Evolutionary conservation across 768 basidiomycete genomes (phyloP).

Genomic region (Calocera cornea): DNA sequence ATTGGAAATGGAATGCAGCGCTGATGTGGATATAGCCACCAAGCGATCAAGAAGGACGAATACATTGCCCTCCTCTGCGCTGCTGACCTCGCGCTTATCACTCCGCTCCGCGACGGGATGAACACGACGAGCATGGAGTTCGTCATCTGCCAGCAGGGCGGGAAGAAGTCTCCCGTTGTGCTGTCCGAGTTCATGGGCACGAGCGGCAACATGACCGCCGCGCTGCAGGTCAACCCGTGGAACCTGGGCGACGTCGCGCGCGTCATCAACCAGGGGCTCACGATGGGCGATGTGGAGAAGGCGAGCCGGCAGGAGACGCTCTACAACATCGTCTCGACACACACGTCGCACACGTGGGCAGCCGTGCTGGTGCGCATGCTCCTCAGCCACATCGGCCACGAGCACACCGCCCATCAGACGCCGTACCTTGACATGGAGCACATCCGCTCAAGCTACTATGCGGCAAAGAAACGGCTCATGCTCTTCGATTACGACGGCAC

Average conservation of each 20-base stretch:
- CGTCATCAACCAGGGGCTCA: constrained; percentile 76
- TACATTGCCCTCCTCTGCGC: constrained; percentile 90
- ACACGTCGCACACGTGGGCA: constrained; percentile 93
- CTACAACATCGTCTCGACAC: constrained; percentile 75
- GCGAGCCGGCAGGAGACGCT: constrained; percentile 55
- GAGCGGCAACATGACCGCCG: constrained; percentile 77
- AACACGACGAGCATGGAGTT: constrained; percentile 99
- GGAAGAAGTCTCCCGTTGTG: constrained; percentile 68
- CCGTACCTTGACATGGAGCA: constrained; percentile 61
- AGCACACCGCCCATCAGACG: constrained; percentile 69
- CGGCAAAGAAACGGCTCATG: constrained; percentile 70
- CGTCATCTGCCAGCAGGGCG: constrained; percentile 79
- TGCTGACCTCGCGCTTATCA: constrained; percentile 89
- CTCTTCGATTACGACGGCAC: constrained; percentile 98
- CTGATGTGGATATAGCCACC: constrained; percentile 47
- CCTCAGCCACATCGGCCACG: constrained; percentile 61
- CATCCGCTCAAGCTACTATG: constrained; percentile 46
- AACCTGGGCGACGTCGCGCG: constrained; percentile 81
- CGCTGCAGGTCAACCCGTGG: constrained; percentile 91
- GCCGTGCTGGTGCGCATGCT: constrained; percentile 79
- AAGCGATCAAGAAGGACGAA: constrained; percentile 93
- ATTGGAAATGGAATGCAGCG: background rate
- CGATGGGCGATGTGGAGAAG: constrained; percentile 71
- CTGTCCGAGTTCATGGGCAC: constrained; percentile 98
- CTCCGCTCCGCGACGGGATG: constrained; percentile 94